Evolutionary conservation across 1,139 yeast genomes (phyloP), one percentile per base, ranked within the genome.

Genomic region (Yamadazyma triangularis): DNA sequence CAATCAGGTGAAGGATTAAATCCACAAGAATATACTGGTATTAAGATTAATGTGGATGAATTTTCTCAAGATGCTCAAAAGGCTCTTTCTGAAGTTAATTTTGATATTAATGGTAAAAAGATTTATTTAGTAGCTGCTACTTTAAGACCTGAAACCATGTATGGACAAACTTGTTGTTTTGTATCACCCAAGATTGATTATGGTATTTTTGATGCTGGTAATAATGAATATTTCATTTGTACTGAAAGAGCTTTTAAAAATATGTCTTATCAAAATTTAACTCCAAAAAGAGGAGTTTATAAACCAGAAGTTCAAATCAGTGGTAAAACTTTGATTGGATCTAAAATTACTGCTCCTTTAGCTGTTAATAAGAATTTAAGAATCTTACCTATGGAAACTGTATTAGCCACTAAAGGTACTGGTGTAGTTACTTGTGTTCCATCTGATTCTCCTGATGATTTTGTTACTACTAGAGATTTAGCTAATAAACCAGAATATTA

Each of bases 341-440:
- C 96, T 32, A 77, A 78, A 60, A 84, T 93, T 48, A 64, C 70
- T 45, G 95, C 98, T 22, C 98, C 98, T 38, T 67, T 84, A 45
- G 77, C 96, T 11, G 71, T 70, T 13, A 68, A 78, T 56, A 67
- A 77, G 35, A 78, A 84, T 48, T 69, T 91, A 46, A 75, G 93
- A 51, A 83, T 93, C 37, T 73, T 91, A 48, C 99, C 99, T 45
- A 91, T 91, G 99, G 97, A 91, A 62, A 87, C 96, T 23, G 91
- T 93, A 36, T 71, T 91, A 58, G 94, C 95, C 25, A 72, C 79
- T 37, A 91, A 93, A 69, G 98, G 98, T 73, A 93, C 98, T 31
- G 98, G 97, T 68, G 97, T 91, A 26, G 98, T 93, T 37, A 91
- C 97, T 10, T 93, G 96, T 69, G 98, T 89, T 42, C 98, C 98